Evolutionary conservation across 1,284 basidiomycete species (phyloP).

Genomic region (Chalciporus sp.): DNA sequence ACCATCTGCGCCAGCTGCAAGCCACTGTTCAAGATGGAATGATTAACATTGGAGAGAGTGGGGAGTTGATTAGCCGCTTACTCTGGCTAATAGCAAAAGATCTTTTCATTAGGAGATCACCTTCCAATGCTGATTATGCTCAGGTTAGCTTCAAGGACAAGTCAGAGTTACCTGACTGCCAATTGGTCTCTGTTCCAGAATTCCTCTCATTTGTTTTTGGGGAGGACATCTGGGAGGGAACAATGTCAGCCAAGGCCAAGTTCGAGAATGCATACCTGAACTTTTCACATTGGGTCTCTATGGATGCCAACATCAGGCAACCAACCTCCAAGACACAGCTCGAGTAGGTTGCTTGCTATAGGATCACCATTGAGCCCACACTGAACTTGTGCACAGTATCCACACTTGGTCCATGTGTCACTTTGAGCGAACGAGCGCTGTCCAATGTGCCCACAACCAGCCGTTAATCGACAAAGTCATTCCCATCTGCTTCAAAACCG

Average conservation of each 20-base stretch:
- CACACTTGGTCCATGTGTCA: conserved; percentile 7
- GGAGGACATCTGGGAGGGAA: not conserved
- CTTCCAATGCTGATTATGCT: too few relatives aligned
- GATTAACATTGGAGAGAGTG: conserved; percentile 11
- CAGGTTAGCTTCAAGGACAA: not conserved
- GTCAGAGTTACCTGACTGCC: conserved; percentile 2
- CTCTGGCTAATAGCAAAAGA: conserved; percentile 18
- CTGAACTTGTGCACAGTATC: too few relatives aligned
- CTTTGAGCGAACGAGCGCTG: conserved; percentile 15
- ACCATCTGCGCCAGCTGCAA: not conserved
- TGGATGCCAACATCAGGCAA: not conserved
- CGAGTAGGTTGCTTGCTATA: too few relatives aligned
- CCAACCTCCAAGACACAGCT: too few relatives aligned
- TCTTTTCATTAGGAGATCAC: not conserved
- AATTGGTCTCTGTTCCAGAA: conserved; percentile 3
- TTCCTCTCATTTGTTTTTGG: conserved; percentile 5
- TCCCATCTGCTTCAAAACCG: conserved; percentile 15
- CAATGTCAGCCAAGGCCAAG: too few relatives aligned
- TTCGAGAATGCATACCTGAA: conserved; percentile 15
- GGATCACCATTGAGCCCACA: too few relatives aligned
- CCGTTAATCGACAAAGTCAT: conserved; percentile 10
- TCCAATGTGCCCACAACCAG: conserved; percentile 15
- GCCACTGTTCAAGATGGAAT: not conserved
- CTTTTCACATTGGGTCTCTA: conserved; percentile 18
- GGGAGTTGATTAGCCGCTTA: conserved; percentile 9